phyloP scores from a whole-genome alignment of 129 eudicot species.

The Tagetes erecta region DNA sequence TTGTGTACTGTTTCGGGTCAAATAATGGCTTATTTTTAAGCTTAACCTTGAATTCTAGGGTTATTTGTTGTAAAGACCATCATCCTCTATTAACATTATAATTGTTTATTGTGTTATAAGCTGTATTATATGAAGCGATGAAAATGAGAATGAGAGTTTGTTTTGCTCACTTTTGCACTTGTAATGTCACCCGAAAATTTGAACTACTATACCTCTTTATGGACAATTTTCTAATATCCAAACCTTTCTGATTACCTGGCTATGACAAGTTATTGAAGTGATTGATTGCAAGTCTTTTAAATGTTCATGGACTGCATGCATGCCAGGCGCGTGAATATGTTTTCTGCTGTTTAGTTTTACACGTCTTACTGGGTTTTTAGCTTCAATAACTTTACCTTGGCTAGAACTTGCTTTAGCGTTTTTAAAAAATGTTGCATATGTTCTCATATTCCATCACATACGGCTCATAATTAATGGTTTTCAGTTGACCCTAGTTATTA shows the following conservation, averaged over 20 bases:
- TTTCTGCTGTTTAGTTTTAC: background rate
- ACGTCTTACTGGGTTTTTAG: slow-evolving; percentile 1
- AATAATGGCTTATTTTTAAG: background rate
- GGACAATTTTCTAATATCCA: background rate
- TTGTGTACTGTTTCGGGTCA: background rate
- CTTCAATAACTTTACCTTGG: background rate
- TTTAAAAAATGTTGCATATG: background rate
- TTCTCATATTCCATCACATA: background rate
- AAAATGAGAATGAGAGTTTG: background rate
- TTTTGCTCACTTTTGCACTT: slow-evolving; percentile 1
- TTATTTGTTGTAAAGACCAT: background rate
- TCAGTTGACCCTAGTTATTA: background rate
- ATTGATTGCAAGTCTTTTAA: background rate
- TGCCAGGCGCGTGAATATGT: background rate
- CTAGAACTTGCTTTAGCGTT: background rate
- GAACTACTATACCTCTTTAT: background rate
- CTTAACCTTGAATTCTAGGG: background rate
- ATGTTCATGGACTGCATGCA: background rate
- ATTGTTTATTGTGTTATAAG: background rate
- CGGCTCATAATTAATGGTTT: background rate
- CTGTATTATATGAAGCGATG: background rate
- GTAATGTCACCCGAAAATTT: background rate
- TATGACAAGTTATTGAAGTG: slow-evolving; percentile 7
- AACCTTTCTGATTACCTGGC: background rate
- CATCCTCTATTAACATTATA: background rate